phyloP scores from a whole-genome alignment of 495 filamentous ascomycete species.

The Aspergillus leporis region DNA sequence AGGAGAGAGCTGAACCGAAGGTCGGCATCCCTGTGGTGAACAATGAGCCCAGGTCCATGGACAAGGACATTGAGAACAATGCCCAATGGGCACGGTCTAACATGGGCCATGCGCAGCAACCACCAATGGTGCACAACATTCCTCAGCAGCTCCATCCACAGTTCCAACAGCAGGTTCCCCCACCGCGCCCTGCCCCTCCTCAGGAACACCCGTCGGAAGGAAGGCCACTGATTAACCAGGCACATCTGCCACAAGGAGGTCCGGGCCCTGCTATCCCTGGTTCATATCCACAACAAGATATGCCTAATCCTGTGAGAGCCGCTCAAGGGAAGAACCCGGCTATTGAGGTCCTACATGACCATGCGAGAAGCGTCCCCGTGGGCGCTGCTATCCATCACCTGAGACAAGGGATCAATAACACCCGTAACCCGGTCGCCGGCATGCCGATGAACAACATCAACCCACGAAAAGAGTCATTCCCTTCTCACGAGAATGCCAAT shows the following conservation, averaged over 20 bases:
- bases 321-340: not conserved
- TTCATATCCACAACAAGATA: not conserved
- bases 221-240: slow-evolving; percentile 6
- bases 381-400: slow-evolving; percentile 4
- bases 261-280: not conserved
- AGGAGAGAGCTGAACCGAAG: slow-evolving; percentile 3
- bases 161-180: slow-evolving; percentile 13
- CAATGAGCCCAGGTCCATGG: slow-evolving; percentile 6
- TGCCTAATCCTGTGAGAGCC: not conserved
- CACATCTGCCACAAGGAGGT: slow-evolving; percentile 9
- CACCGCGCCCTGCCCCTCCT: slow-evolving; percentile 2
- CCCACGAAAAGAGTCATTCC: not conserved
- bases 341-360: not conserved
- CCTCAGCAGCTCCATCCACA: slow-evolving; percentile 9
- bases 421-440: not conserved
- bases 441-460: not conserved
- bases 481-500: not conserved
- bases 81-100: slow-evolving; percentile 4
- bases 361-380: slow-evolving; percentile 2
- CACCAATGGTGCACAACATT: slow-evolving; percentile 3
- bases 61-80: not conserved
- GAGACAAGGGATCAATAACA: slow-evolving; percentile 1
- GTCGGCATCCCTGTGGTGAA: not conserved
- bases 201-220: slow-evolving; percentile 2
- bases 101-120: slow-evolving; percentile 2